Conservation (phyloP, 768 basidiomycete species). For the Tulasnella sp. region DNA sequence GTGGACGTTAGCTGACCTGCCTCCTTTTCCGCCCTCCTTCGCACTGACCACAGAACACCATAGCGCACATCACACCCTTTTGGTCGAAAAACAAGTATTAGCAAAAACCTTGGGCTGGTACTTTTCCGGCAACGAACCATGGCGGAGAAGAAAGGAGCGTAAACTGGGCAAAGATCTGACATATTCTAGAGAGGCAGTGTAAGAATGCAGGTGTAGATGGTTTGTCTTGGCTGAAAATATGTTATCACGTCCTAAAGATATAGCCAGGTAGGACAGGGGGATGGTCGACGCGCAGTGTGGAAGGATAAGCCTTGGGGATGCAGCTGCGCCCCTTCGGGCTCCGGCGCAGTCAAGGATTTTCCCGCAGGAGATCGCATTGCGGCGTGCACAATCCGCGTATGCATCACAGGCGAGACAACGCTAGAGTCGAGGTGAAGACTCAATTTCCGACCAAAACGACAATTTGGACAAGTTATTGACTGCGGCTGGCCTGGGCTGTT, state of each 20-base stretch:
- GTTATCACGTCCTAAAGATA: not conserved
- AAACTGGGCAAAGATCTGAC: conserved; percentile 84
- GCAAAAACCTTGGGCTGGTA: not conserved
- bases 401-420: not conserved
- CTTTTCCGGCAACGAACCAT: conserved; percentile 55
- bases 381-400: not conserved
- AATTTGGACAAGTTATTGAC: not conserved
- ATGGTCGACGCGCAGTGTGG: not conserved
- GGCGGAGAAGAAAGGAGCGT: conserved; percentile 95
- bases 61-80: conserved; percentile 12
- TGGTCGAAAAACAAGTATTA: conserved; percentile 10
- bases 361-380: not conserved
- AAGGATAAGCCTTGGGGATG: not conserved
- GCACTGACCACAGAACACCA: conserved; percentile 81
- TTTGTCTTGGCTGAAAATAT: not conserved
- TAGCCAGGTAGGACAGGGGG: not conserved
- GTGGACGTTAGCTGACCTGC: not conserved
- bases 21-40: conserved; percentile 23
- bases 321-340: not conserved
- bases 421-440: not conserved
- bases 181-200: conserved; percentile 31
- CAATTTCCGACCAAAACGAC: not conserved
- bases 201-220: not conserved
- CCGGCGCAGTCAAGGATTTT: not conserved
- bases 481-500: not conserved